Percentiles rank a stretch among this genome's conserved stretches.
These are phyloP conservation scores for Xylariaceae sp. DNA, from an alignment of 2,329 filamentous ascomycete genomes.

Conservation along the genomic window DNA sequence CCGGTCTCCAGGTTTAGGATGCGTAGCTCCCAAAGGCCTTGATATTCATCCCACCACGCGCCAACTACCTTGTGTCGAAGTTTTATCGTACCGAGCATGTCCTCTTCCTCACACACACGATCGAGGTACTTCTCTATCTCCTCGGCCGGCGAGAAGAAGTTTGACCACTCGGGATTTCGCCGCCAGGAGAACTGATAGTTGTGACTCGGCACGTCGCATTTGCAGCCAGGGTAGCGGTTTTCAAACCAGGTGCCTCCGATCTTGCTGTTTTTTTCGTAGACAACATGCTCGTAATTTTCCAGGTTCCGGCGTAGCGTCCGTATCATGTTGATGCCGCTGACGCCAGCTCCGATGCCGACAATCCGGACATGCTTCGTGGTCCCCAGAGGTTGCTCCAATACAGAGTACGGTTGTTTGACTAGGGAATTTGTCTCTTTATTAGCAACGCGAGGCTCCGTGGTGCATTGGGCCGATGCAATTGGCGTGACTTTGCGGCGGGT, in stretches of 20 bases:
- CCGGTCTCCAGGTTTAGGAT: slow-evolving; percentile 37
- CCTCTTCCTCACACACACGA: slow-evolving; percentile 42
- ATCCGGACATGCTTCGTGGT: slow-evolving; percentile 38
- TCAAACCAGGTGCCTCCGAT: slow-evolving; percentile 56
- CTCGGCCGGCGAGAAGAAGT: slow-evolving; percentile 48
- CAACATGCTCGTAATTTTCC: slow-evolving; percentile 39
- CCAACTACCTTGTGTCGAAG: slow-evolving; percentile 38
- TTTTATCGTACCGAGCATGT: slow-evolving; percentile 41
- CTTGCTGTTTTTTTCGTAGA: slow-evolving; percentile 53
- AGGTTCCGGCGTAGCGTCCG: slow-evolving; percentile 41
- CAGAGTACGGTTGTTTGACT: slow-evolving; percentile 29
- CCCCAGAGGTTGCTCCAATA: slow-evolving; percentile 36
- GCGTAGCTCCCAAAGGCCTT: slow-evolving; percentile 39
- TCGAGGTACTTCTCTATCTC: slow-evolving; percentile 54
- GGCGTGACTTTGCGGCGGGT: slow-evolving; percentile 24
- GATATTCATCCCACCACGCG: slow-evolving; percentile 41
- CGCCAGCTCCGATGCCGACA: slow-evolving; percentile 41
- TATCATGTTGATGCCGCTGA: slow-evolving; percentile 41
- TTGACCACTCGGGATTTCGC: slow-evolving; percentile 53
- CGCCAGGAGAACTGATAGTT: slow-evolving; percentile 59
- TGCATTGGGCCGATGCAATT: slow-evolving; percentile 13
- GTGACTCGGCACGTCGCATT: slow-evolving; percentile 53
- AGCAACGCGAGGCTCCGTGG: slow-evolving; percentile 16
- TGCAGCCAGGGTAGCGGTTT: slow-evolving; percentile 53
- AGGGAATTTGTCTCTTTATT: slow-evolving; percentile 14